Evolutionary conservation across 371 early-diverging fungal species (phyloP).

Genomic region (Mucor racemosus): DNA sequence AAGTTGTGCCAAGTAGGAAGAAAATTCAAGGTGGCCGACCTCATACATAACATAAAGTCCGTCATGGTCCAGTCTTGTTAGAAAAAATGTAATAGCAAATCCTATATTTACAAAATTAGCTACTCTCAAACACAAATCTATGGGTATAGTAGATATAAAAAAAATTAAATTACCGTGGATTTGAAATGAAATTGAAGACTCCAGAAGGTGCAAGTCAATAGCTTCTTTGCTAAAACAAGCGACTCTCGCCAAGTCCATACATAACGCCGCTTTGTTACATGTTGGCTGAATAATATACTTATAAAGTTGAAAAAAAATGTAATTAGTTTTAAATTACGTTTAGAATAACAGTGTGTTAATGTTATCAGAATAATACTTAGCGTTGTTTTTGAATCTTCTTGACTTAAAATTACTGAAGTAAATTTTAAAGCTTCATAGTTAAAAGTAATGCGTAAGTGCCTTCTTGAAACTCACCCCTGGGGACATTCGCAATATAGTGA

Average conservation of each 20-base stretch:
- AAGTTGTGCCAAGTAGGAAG: slow-evolving; percentile 23
- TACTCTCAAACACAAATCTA: slow-evolving; percentile 21
- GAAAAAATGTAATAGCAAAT: slow-evolving; percentile 20
- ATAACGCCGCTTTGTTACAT: slow-evolving; percentile 29
- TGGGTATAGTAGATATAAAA: slow-evolving; percentile 16
- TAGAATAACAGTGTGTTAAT: slow-evolving; percentile 20
- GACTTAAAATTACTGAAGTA: slow-evolving; percentile 9
- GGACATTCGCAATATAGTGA: slow-evolving; percentile 21
- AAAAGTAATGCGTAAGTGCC: slow-evolving; percentile 17
- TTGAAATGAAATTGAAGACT: slow-evolving; percentile 30
- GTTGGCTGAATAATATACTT: slow-evolving; percentile 17
- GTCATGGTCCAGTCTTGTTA: slow-evolving; percentile 21
- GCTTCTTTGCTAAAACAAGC: slow-evolving; percentile 33
- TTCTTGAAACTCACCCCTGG: slow-evolving; percentile 7
- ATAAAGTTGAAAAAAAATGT: slow-evolving; percentile 11
- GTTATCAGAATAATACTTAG: slow-evolving; percentile 18
- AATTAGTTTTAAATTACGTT: slow-evolving; percentile 16
- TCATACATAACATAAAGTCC: slow-evolving; percentile 25
- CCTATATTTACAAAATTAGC: slow-evolving; percentile 23
- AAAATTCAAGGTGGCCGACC: slow-evolving; percentile 22
- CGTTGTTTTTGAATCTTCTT: slow-evolving; percentile 14
- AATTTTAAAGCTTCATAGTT: slow-evolving; percentile 17
- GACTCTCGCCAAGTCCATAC: slow-evolving; percentile 29
- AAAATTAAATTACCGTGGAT: slow-evolving; percentile 18
- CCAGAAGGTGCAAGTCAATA: slow-evolving; percentile 26